Evolutionary conservation across 768 basidiomycete species (phyloP).

Genomic region (Lepiota brunneoincarnata): DNA sequence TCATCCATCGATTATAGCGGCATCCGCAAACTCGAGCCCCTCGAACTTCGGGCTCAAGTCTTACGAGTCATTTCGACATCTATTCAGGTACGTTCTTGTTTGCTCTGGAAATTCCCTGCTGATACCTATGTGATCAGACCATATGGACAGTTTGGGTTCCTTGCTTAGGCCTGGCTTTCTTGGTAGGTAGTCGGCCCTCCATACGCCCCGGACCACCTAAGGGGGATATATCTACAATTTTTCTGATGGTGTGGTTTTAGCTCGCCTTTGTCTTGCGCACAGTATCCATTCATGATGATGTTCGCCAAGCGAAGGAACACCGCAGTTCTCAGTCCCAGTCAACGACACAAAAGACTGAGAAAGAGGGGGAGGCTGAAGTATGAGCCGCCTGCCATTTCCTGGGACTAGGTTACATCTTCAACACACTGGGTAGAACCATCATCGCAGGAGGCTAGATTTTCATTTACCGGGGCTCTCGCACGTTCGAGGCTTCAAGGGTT

Average conservation of each 20-base stretch:
- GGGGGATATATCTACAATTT: not conserved
- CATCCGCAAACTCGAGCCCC: constrained; percentile 44
- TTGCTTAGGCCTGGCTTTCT: constrained; percentile 59
- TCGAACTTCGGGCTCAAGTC: constrained; percentile 41
- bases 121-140: constrained; percentile 36
- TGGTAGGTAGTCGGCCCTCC: constrained; percentile 36
- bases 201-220: not conserved
- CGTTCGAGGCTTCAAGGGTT: too few relatives aligned
- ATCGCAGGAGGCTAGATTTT: too few relatives aligned
- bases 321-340: constrained; percentile 16
- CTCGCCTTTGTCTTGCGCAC: constrained; percentile 39
- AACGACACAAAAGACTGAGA: constrained; percentile 14
- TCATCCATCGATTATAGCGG: constrained; percentile 55
- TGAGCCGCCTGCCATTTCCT: not conserved
- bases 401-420: not conserved
- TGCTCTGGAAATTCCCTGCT: constrained; percentile 5
- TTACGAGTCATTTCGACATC: constrained; percentile 56
- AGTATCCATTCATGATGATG: constrained; percentile 7
- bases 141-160: constrained; percentile 77
- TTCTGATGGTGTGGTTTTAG: constrained; percentile 21
- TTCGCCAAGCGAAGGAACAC: constrained; percentile 4
- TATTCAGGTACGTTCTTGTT: constrained; percentile 48
- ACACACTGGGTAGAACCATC: not conserved
- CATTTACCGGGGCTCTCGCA: too few relatives aligned
- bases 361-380: constrained; percentile 5